Evolutionary conservation across 345 rosid species (phyloP).

Genomic region (Citrus maxima): DNA sequence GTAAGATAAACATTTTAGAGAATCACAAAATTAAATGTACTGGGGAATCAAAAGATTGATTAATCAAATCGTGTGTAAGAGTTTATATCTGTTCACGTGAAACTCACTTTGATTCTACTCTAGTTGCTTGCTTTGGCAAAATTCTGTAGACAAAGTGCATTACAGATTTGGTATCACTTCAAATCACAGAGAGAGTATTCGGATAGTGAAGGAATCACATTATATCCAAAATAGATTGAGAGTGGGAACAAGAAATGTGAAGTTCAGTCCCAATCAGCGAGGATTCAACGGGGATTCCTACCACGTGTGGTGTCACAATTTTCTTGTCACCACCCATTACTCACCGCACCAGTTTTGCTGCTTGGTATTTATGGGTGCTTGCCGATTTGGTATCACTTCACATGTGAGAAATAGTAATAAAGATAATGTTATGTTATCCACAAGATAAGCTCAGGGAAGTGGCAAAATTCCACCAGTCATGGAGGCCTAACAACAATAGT

Average conservation of each 20-base stretch:
- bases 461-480: background rate
- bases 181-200: background rate
- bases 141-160: background rate
- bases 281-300: slow-evolving; percentile 11
- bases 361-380: background rate
- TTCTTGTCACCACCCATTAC: slow-evolving; percentile 20
- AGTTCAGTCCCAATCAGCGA: slow-evolving; percentile 9
- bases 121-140: background rate
- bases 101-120: background rate
- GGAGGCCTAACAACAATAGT: background rate
- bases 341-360: background rate
- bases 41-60: background rate
- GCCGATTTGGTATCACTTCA: slow-evolving; percentile 1
- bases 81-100: background rate
- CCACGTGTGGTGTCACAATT: slow-evolving; percentile 25
- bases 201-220: background rate
- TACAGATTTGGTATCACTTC: no score
- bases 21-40: background rate
- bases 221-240: background rate
- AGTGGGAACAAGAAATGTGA: background rate
- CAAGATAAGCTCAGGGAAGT: background rate
- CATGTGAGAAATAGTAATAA: slow-evolving; percentile 19
- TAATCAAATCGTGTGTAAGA: background rate
- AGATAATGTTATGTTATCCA: background rate
- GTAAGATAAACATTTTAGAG: background rate